Evolutionary conservation across 768 basidiomycete genomes (phyloP).

Genomic region (Sutorius australiensis): DNA sequence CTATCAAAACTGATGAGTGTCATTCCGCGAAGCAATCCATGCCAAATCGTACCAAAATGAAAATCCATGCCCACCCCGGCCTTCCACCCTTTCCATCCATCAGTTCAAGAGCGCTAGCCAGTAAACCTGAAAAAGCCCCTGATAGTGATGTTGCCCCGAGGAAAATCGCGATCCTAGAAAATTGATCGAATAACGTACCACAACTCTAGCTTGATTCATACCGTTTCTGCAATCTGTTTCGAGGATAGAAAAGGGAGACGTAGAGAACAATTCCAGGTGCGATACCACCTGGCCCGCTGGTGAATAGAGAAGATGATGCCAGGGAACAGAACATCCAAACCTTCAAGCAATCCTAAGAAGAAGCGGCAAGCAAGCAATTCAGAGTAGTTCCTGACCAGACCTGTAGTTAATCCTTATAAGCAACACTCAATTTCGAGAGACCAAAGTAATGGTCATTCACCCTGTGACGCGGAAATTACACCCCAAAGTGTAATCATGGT

Average conservation of each 20-base stretch:
- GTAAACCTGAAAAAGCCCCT: constrained; percentile 60
- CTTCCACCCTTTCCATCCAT: constrained; percentile 51
- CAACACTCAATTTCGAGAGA: background rate
- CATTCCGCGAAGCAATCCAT: background rate
- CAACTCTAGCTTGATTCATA: background rate
- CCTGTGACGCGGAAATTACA: constrained; percentile 56
- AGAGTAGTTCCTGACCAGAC: constrained; percentile 45
- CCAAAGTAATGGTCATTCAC: constrained; percentile 22
- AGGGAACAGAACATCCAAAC: constrained; percentile 25
- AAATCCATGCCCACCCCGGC: constrained; percentile 63
- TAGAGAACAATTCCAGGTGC: constrained; percentile 57
- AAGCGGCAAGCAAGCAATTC: constrained; percentile 52
- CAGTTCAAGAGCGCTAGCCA: constrained; percentile 54
- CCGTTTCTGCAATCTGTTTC: constrained; percentile 26
- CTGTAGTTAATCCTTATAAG: constrained; percentile 21
- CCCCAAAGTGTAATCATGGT: constrained; percentile 65
- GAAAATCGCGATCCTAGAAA: constrained; percentile 36
- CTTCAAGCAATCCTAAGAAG: constrained; percentile 56
- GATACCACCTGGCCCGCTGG: constrained; percentile 44
- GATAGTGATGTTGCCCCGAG: constrained; percentile 47
- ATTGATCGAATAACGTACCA: constrained; percentile 1
- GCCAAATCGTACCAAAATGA: constrained; percentile 40
- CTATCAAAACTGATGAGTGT: constrained; percentile 13
- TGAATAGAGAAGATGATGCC: background rate
- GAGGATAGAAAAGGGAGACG: constrained; percentile 47